Percentiles rank a stretch among this genome's conserved stretches.
These are phyloP conservation scores for Nannochloropsis granulata DNA, from an alignment of 108 stramenopile species.

Conservation along the genomic window DNA sequence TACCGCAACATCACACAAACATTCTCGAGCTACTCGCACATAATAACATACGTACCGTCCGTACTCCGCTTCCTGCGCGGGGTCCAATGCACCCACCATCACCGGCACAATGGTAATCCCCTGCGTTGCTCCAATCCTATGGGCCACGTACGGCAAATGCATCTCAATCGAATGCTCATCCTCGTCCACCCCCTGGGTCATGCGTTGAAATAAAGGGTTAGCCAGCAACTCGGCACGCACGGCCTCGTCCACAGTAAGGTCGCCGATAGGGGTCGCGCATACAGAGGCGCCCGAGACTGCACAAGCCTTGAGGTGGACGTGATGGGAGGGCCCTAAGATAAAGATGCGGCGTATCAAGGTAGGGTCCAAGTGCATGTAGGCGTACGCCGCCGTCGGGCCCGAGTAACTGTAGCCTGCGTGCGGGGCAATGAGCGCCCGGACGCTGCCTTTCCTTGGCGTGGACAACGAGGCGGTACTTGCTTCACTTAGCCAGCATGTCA, in stretches of 20 bases:
- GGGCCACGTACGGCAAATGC: conserved; percentile 35
- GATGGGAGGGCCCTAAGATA: conserved; percentile 35
- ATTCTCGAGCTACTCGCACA: background rate
- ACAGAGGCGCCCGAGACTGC: conserved; percentile 21
- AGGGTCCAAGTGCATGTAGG: conserved; percentile 26
- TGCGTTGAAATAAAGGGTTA: conserved; percentile 18
- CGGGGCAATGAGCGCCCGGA: conserved; percentile 18
- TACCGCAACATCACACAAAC: no score
- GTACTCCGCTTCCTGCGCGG: conserved; percentile 1
- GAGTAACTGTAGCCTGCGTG: conserved; percentile 36
- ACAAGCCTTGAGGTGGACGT: conserved; percentile 27
- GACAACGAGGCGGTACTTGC: background rate
- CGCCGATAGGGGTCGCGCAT: conserved; percentile 30
- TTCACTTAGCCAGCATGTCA: background rate
- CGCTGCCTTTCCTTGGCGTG: background rate
- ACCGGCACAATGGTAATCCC: conserved; percentile 32
- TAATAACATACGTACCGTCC: conserved; percentile 4
- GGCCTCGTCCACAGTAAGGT: conserved; percentile 26
- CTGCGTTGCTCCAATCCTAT: background rate
- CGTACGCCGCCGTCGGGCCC: conserved; percentile 25
- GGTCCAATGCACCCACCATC: conserved; percentile 20
- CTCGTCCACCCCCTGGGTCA: conserved; percentile 25
- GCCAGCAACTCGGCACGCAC: conserved; percentile 13
- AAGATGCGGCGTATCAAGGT: conserved; percentile 10
- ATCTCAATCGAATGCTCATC: conserved; percentile 40